These are phyloP conservation scores for Histomonas meleagridis DNA, from an alignment of 208 protist species.

Conservation along the genomic window DNA sequence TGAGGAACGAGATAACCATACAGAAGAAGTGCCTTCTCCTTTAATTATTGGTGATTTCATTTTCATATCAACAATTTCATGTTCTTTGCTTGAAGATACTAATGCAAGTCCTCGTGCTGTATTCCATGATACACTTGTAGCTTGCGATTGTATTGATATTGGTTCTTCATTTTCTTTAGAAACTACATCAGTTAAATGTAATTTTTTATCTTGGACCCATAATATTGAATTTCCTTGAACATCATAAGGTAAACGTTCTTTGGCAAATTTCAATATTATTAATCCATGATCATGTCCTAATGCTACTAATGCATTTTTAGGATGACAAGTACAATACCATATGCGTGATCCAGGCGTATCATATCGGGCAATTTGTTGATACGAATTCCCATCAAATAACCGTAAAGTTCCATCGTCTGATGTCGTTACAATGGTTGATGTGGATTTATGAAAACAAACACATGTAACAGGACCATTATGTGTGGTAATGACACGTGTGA, in stretches of 20 bases:
- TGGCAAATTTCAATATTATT: constrained; percentile 92
- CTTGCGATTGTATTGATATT: background rate
- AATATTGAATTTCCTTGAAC: background rate
- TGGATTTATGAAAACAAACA: constrained; percentile 71
- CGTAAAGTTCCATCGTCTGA: constrained; percentile 68
- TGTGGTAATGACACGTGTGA: constrained; percentile 76
- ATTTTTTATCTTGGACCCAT: background rate
- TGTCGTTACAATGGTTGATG: constrained; percentile 79
- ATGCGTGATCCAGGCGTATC: constrained; percentile 60
- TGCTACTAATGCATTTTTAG: constrained; percentile 79
- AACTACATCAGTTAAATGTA: background rate
- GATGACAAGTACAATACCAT: constrained; percentile 84
- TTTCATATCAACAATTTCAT: background rate
- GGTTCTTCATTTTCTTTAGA: background rate
- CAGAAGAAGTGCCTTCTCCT: background rate
- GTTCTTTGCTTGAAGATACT: background rate
- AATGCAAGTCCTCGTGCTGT: background rate
- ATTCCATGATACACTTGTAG: background rate
- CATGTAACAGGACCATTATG: constrained; percentile 92
- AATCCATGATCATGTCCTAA: constrained; percentile 83
- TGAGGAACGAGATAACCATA: background rate
- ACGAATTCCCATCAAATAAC: constrained; percentile 47
- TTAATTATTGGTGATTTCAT: constrained; percentile 47
- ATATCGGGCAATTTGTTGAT: constrained; percentile 43
- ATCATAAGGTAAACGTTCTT: constrained; percentile 74